A percentile compares a stretch with the other conserved stretches of the same genome.
Conservation (phyloP, 1,284 basidiomycete genomes). For the Apiotrichum gamsii region DNA sequence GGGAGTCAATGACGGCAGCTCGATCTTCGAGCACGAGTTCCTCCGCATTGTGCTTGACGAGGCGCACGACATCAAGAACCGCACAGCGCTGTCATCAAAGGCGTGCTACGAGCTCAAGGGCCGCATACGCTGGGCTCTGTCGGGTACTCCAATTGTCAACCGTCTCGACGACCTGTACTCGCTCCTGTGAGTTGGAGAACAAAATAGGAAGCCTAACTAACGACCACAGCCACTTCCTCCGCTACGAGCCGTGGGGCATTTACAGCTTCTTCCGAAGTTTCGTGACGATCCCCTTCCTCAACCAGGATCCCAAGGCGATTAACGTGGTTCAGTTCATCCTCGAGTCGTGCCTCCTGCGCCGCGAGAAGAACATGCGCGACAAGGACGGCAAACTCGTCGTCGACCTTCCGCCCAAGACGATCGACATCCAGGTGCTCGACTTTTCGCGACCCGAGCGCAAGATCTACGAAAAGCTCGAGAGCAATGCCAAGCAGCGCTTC, state of each 20-base stretch:
- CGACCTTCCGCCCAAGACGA: constrained; percentile 77
- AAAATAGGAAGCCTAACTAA: not conserved
- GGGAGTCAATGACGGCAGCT: constrained; percentile 51
- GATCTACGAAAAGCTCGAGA: constrained; percentile 59
- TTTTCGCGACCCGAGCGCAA: constrained; percentile 70
- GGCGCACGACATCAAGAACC: constrained; percentile 91
- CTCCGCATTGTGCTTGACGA: constrained; percentile 58
- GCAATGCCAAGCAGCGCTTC: constrained; percentile 51
- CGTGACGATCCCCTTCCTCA: constrained; percentile 80
- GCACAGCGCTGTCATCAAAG: constrained; percentile 80
- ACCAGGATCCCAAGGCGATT: constrained; percentile 79
- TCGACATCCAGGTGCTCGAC: constrained; percentile 62
- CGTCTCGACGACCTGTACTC: constrained; percentile 88
- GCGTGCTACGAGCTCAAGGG: constrained; percentile 80
- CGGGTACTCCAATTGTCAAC: constrained; percentile 94
- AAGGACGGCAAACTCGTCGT: constrained; percentile 82
- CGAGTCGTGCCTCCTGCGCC: constrained; percentile 77
- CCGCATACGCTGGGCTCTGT: constrained; percentile 81
- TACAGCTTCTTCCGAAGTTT: constrained; percentile 83
- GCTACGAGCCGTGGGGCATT: constrained; percentile 85
- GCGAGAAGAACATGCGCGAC: constrained; percentile 92
- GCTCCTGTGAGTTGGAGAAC: constrained; percentile 56
- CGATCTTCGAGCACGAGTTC: constrained; percentile 58
- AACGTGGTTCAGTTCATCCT: constrained; percentile 89
- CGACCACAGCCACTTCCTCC: constrained; percentile 67